Percentiles rank a stretch among this genome's conserved stretches.
Evolutionary conservation across 2,329 filamentous ascomycete genomes (phyloP).

Genomic region (Aspergillus oerlinghausenensis): DNA sequence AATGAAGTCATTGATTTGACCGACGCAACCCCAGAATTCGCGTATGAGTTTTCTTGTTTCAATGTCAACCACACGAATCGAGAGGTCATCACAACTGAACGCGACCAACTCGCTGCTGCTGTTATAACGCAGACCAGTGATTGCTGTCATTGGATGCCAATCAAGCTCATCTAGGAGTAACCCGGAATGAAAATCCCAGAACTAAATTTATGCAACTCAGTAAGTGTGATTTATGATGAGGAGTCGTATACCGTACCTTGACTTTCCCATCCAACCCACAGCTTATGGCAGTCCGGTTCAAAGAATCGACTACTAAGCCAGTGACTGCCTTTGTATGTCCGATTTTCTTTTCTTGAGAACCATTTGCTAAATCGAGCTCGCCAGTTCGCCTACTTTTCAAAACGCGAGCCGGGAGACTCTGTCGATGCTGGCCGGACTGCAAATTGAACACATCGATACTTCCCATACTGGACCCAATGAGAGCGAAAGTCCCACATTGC

Average conservation of each 20-base stretch:
- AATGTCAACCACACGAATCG: constrained; percentile 82
- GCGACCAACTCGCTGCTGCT: constrained; percentile 78
- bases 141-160: constrained; percentile 72
- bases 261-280: constrained; percentile 86
- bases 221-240: neutral
- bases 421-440: constrained; percentile 84
- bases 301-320: constrained; percentile 79
- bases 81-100: constrained; percentile 82
- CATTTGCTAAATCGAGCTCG: constrained; percentile 33
- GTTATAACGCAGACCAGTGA: constrained; percentile 76
- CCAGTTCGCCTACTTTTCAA: constrained; percentile 39
- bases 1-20: constrained; percentile 70
- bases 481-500: neutral
- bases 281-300: constrained; percentile 81
- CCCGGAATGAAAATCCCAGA: constrained; percentile 92
- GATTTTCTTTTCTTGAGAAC: constrained; percentile 46
- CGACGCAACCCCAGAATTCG: constrained; percentile 81
- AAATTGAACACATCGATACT: constrained; percentile 94
- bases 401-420: constrained; percentile 71
- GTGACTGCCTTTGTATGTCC: constrained; percentile 80
- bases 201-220: constrained; percentile 40
- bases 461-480: constrained; percentile 72
- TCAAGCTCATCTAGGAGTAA: constrained; percentile 74
- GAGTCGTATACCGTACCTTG: constrained; percentile 49
- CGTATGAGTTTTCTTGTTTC: constrained; percentile 86